A percentile compares a stretch with the other conserved stretches of the same genome.
Evolutionary conservation across 345 rosid species (phyloP).

Genomic region (Gossypium longicalyx): DNA sequence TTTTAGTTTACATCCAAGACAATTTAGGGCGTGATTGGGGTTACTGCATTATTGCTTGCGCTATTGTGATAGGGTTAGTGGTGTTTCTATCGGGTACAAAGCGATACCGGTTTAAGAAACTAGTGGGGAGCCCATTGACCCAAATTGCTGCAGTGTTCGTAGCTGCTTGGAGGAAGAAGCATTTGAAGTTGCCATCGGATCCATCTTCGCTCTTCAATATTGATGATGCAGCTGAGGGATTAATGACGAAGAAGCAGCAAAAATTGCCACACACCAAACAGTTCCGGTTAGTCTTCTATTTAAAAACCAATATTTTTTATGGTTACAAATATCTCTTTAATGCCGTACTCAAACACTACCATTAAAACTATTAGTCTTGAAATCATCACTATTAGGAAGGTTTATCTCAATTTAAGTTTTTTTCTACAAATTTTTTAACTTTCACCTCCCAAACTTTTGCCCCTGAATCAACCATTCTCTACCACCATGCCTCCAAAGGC

Average conservation of each 20-base stretch:
- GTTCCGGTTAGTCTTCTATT: not conserved
- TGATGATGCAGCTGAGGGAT: not conserved
- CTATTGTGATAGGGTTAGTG: not conserved
- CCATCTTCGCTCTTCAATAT: not conserved
- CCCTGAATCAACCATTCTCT: too few species aligned
- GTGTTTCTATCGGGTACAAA: not conserved
- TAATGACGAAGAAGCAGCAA: not conserved
- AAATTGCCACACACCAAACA: not conserved
- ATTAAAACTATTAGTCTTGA: too few species aligned
- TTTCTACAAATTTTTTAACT: too few species aligned
- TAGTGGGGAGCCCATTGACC: not conserved
- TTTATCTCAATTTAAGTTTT: too few species aligned
- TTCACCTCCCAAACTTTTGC: too few species aligned
- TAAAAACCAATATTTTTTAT: too few species aligned
- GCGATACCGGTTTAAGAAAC: not conserved
- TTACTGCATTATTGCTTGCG: not conserved
- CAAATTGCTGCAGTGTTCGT: not conserved
- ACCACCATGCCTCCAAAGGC: too few species aligned
- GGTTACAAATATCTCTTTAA: too few species aligned
- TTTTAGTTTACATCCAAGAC: not conserved
- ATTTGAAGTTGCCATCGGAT: not conserved
- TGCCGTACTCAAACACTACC: too few species aligned
- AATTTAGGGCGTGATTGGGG: not conserved
- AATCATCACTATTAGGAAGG: too few species aligned
- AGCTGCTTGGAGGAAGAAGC: not conserved